phyloP scores from a whole-genome alignment of 371 early-diverging fungal genomes.

The Apophysomyces sp. region DNA sequence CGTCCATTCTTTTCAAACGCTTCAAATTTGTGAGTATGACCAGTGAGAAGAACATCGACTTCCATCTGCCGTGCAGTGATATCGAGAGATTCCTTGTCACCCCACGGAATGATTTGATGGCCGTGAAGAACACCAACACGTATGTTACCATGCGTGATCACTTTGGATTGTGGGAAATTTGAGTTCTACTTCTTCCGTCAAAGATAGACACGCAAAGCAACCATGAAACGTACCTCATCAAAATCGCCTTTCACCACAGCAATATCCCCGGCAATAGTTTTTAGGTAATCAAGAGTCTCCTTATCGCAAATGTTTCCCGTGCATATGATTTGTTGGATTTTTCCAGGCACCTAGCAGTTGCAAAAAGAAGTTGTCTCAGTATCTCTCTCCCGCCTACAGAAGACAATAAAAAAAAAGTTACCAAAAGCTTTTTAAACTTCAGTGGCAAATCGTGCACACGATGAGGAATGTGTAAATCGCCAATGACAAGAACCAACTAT shows the following conservation, averaged over 20 bases:
- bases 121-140: slow-evolving; percentile 88
- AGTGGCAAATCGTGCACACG: slow-evolving; percentile 84
- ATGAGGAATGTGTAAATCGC: slow-evolving; percentile 94
- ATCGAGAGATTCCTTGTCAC: slow-evolving; percentile 78
- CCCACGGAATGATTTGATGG: slow-evolving; percentile 89
- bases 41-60: slow-evolving; percentile 86
- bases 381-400: neutral
- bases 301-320: slow-evolving; percentile 88
- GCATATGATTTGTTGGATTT: slow-evolving; percentile 92
- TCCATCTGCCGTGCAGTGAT: slow-evolving; percentile 85
- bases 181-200: slow-evolving; percentile 34
- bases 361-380: neutral
- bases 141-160: slow-evolving; percentile 75
- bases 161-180: slow-evolving; percentile 63
- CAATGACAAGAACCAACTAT: slow-evolving; percentile 85
- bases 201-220: neutral
- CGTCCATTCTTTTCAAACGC: slow-evolving; percentile 87
- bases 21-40: slow-evolving; percentile 89
- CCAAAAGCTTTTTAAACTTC: slow-evolving; percentile 89
- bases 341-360: slow-evolving; percentile 75
- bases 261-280: slow-evolving; percentile 80
- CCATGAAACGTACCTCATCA: slow-evolving; percentile 61
- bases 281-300: slow-evolving; percentile 84
- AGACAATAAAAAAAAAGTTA: slow-evolving; percentile 18
- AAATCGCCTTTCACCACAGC: slow-evolving; percentile 83